These are phyloP conservation scores for Cladosporium sp. DNA, from an alignment of 2,329 filamentous ascomycete genomes.

Conservation along the genomic window DNA sequence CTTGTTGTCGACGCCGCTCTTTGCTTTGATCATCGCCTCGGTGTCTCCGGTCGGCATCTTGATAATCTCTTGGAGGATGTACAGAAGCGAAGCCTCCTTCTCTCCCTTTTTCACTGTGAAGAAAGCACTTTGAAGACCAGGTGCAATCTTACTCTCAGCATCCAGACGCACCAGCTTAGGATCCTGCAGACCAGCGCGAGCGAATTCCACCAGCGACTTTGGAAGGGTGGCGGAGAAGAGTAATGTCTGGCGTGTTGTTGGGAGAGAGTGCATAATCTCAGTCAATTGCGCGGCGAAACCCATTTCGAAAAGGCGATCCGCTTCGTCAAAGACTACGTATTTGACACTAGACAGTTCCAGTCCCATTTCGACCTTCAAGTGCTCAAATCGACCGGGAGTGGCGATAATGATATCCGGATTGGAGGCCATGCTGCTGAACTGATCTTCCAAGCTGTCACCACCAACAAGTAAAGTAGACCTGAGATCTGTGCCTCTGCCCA, in stretches of 20 bases:
- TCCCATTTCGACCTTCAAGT: constrained; percentile 95
- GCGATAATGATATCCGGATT: constrained; percentile 98
- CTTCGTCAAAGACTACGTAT: constrained; percentile 97
- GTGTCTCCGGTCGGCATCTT: constrained; percentile 76
- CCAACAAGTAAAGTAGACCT: constrained; percentile 89
- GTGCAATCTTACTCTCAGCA: constrained; percentile 92
- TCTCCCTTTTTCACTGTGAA: constrained; percentile 90
- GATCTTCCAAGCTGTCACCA: constrained; percentile 92
- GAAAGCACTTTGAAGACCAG: constrained; percentile 92
- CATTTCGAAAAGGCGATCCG: constrained; percentile 97
- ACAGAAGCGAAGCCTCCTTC: constrained; percentile 87
- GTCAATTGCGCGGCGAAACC: constrained; percentile 91
- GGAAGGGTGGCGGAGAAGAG: constrained; percentile 95
- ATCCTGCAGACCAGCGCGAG: constrained; percentile 87
- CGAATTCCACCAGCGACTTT: constrained; percentile 93
- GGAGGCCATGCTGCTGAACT: constrained; percentile 86
- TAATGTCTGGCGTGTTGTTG: constrained; percentile 80
- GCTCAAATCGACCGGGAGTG: constrained; percentile 91
- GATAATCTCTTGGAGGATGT: constrained; percentile 88
- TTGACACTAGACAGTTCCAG: constrained; percentile 85
- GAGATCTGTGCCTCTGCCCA: constrained; percentile 85
- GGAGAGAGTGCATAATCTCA: constrained; percentile 88
- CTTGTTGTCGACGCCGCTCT: constrained; percentile 55
- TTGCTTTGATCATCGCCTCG: constrained; percentile 48
- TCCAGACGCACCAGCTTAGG: constrained; percentile 87